phyloP scores from a whole-genome alignment of 1,139 yeast species.

The Suhomyces taliae region DNA sequence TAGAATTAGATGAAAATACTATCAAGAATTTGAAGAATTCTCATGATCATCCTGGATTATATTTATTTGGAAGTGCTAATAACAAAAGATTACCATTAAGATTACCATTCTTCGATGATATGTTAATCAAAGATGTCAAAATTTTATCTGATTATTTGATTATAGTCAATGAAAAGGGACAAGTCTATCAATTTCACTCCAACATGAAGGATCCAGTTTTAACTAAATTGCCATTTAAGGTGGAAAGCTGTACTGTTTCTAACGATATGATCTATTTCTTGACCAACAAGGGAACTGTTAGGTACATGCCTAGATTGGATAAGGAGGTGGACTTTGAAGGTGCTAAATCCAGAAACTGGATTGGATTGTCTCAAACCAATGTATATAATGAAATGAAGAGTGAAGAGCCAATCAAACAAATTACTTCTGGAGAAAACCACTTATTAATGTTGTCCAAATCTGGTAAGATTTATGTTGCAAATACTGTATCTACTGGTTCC shows the following conservation, averaged over 20 bases:
- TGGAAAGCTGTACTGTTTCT: conserved; percentile 53
- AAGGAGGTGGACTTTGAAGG: conserved; percentile 18
- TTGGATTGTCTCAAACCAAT: conserved; percentile 19
- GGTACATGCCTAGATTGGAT: conserved; percentile 47
- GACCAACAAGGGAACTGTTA: conserved; percentile 51
- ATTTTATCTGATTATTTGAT: conserved; percentile 51
- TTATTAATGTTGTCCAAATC: conserved; percentile 57
- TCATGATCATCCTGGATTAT: conserved; percentile 32
- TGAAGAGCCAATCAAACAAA: conserved; percentile 47
- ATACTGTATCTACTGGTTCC: conserved; percentile 29
- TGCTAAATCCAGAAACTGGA: conserved; percentile 22
- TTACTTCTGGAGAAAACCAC: conserved; percentile 67
- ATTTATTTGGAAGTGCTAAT: conserved; percentile 35
- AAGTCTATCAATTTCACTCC: conserved; percentile 67
- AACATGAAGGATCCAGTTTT: conserved; percentile 27
- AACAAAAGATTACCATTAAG: conserved; percentile 57
- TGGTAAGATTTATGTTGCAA: conserved; percentile 66
- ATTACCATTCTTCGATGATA: conserved; percentile 62
- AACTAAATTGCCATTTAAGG: conserved; percentile 41
- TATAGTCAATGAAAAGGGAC: conserved; percentile 71
- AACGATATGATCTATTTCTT: conserved; percentile 60
- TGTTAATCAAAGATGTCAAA: conserved; percentile 57
- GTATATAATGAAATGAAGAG: conserved; percentile 12
- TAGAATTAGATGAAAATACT: conserved; percentile 40
- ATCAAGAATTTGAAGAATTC: conserved; percentile 27